Percentiles rank a stretch among this genome's conserved stretches.
Evolutionary conservation across 768 basidiomycete species (phyloP).

Genomic region (Leccinum broughii): DNA sequence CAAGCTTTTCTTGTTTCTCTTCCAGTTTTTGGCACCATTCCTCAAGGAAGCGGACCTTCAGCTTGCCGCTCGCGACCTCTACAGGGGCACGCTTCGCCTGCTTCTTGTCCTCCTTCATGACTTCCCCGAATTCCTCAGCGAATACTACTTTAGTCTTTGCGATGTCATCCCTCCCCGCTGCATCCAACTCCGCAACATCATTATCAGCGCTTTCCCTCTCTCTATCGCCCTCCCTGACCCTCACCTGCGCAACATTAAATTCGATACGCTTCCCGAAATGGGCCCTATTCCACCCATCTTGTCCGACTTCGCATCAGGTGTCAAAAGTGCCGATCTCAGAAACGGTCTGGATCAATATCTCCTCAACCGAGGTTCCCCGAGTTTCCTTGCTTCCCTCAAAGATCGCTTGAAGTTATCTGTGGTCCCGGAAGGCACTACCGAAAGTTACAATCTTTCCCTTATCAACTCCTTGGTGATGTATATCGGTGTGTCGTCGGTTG

Average conservation of each 20-base stretch:
- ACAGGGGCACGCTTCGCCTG: constrained; percentile 86
- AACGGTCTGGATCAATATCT: constrained; percentile 83
- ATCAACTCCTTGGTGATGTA: constrained; percentile 96
- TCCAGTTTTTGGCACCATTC: constrained; percentile 94
- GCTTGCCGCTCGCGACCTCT: constrained; percentile 80
- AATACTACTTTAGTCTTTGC: constrained; percentile 95
- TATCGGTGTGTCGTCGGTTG: constrained; percentile 90
- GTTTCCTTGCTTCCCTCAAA: constrained; percentile 75
- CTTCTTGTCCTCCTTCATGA: constrained; percentile 96
- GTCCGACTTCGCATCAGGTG: constrained; percentile 84
- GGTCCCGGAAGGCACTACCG: constrained; percentile 46
- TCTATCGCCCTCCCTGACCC: constrained; percentile 82
- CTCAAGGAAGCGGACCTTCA: constrained; percentile 80
- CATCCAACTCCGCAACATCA: constrained; percentile 95
- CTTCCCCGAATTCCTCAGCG: constrained; percentile 97
- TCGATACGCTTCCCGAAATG: constrained; percentile 84
- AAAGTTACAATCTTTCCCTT: constrained; percentile 82
- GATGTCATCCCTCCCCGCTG: constrained; percentile 91
- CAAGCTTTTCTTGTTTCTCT: constrained; percentile 87
- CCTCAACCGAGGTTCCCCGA: constrained; percentile 67
- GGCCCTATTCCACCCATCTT: constrained; percentile 88
- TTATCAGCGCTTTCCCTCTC: constrained; percentile 93
- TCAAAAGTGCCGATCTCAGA: constrained; percentile 81
- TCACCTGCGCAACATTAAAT: constrained; percentile 69
- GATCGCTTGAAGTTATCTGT: constrained; percentile 64